A percentile compares a stretch with the other conserved stretches of the same genome.
phyloP scores from a whole-genome alignment of 2,329 filamentous ascomycete genomes.

The Stagonosporopsis cucurbitacearum region DNA sequence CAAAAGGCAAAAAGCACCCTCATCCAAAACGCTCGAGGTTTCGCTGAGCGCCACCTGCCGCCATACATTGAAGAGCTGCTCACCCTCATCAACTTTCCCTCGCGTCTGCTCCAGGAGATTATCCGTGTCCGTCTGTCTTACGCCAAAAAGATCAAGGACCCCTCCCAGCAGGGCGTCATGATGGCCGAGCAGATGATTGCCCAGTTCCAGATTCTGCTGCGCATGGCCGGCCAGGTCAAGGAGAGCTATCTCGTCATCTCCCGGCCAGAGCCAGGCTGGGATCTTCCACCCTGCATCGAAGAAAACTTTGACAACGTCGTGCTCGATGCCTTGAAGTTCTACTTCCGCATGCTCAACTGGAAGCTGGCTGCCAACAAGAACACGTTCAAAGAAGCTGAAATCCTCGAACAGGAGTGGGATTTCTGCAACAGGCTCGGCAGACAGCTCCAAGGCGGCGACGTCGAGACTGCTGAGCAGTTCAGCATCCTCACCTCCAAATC shows the following conservation, averaged over 20 bases:
- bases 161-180: slow-evolving; percentile 87
- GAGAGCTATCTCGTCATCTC: slow-evolving; percentile 84
- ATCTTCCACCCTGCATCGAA: slow-evolving; percentile 93
- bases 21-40: slow-evolving; percentile 83
- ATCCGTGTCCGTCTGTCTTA: slow-evolving; percentile 91
- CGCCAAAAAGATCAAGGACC: slow-evolving; percentile 93
- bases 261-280: slow-evolving; percentile 89
- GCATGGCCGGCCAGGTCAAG: slow-evolving; percentile 91
- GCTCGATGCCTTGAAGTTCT: slow-evolving; percentile 91
- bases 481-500: slow-evolving; percentile 92
- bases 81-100: slow-evolving; percentile 96
- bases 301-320: slow-evolving; percentile 94
- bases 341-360: slow-evolving; percentile 99
- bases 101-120: slow-evolving; percentile 93
- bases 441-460: slow-evolving; percentile 89
- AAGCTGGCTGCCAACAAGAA: slow-evolving; percentile 98
- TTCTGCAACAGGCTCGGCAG: slow-evolving; percentile 94
- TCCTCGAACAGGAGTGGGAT: slow-evolving; percentile 96
- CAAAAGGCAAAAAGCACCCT: slow-evolving; percentile 91
- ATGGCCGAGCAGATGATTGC: slow-evolving; percentile 98
- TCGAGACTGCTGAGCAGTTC: slow-evolving; percentile 98
- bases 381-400: slow-evolving; percentile 98
- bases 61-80: slow-evolving; percentile 96
- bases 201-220: slow-evolving; percentile 92
- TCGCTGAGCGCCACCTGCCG: slow-evolving; percentile 87